Evolutionary conservation across 371 early-diverging fungal species (phyloP).

Genomic region (Rhizopus sp.): DNA sequence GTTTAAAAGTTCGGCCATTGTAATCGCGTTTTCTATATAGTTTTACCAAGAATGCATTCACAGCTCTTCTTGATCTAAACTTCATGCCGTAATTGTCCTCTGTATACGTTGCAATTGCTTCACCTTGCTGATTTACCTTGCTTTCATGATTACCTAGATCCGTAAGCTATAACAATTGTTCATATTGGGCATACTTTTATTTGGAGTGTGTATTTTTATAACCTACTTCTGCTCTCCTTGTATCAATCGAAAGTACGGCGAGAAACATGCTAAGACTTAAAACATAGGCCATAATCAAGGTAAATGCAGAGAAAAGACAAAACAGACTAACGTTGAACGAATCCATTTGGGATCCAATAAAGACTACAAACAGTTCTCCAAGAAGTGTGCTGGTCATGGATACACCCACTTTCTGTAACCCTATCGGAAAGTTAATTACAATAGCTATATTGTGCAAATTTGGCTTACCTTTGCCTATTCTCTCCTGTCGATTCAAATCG

Average conservation of each 20-base stretch:
- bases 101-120: no score
- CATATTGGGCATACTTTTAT: background rate
- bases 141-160: background rate
- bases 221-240: slow-evolving; percentile 65
- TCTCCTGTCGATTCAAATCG: slow-evolving; percentile 68
- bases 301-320: slow-evolving; percentile 66
- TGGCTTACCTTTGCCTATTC: slow-evolving; percentile 60
- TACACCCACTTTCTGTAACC: slow-evolving; percentile 62
- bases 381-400: slow-evolving; percentile 60
- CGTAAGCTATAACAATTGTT: background rate
- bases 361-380: slow-evolving; percentile 56
- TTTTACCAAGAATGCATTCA: slow-evolving; percentile 32
- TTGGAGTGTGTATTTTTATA: background rate
- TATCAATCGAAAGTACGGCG: slow-evolving; percentile 73
- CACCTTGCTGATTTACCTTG: no score
- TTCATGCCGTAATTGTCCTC: slow-evolving; percentile 3
- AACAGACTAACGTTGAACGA: slow-evolving; percentile 68
- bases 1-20: no score
- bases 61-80: slow-evolving; percentile 33
- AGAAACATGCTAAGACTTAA: slow-evolving; percentile 73
- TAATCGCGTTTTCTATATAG: no score
- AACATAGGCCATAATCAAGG: slow-evolving; percentile 69
- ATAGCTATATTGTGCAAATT: slow-evolving; percentile 40
- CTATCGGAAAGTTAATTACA: slow-evolving; percentile 45
- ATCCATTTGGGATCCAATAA: slow-evolving; percentile 58